Conservation (phyloP, 345 rosid species). For the Eucalyptus regnans region DNA sequence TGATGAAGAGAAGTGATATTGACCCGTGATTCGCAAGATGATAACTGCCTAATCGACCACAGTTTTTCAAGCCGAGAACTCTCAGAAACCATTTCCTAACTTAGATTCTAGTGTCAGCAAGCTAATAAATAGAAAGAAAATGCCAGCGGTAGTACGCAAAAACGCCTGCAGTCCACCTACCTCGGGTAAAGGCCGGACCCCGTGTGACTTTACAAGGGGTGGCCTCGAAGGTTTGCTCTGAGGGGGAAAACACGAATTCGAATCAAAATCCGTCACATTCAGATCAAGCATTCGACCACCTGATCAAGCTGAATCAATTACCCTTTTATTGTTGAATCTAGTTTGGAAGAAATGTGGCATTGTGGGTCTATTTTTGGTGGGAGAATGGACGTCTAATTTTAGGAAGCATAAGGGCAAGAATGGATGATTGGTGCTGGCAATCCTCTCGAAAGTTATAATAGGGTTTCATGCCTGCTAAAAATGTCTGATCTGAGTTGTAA, state of each 20-base stretch:
- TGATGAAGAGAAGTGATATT: background rate
- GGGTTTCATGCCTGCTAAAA: background rate
- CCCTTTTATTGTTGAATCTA: background rate
- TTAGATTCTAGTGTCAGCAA: background rate
- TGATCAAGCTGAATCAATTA: background rate
- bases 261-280: background rate
- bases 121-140: too few relatives aligned
- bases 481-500: background rate
- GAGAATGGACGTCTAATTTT: background rate
- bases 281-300: background rate
- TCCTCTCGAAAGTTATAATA: background rate
- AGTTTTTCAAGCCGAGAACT: background rate
- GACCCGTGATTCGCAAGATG: background rate
- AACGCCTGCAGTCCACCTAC: background rate
- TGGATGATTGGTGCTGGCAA: background rate
- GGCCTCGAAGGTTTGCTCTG: background rate
- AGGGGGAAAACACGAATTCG: background rate
- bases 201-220: background rate
- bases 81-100: background rate
- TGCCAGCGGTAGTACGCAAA: background rate
- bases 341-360: background rate
- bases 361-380: background rate
- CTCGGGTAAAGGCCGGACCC: background rate
- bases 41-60: background rate
- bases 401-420: background rate